A percentile compares a stretch with the other conserved stretches of the same genome.
These are phyloP conservation scores for Amyloporia xantha DNA, from an alignment of 768 basidiomycete genomes.

Conservation along the genomic window DNA sequence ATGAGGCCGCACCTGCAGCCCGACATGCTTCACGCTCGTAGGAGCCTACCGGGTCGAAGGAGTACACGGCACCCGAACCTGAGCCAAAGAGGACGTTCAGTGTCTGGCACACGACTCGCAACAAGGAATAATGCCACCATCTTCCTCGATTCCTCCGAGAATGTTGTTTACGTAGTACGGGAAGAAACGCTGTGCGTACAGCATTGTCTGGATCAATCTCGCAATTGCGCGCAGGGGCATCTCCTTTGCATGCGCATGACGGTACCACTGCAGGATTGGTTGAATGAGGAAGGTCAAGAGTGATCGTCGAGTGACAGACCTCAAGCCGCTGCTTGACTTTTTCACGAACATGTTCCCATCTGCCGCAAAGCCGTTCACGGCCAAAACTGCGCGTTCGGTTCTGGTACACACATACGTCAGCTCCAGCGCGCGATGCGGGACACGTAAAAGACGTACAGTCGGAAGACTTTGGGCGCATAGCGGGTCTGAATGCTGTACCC, in stretches of 20 bases:
- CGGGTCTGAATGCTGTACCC: slow-evolving; percentile 98
- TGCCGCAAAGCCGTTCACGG: slow-evolving; percentile 95
- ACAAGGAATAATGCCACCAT: slow-evolving; percentile 51
- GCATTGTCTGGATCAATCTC: slow-evolving; percentile 97
- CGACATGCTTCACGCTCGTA: slow-evolving; percentile 97
- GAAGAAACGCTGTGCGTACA: slow-evolving; percentile 95
- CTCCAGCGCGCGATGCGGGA: background rate
- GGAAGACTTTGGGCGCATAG: slow-evolving; percentile 93
- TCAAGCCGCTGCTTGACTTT: slow-evolving; percentile 93
- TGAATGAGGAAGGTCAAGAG: slow-evolving; percentile 1
- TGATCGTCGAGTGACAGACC: slow-evolving; percentile 40
- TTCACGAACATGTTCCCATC: slow-evolving; percentile 98
- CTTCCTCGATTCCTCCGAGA: slow-evolving; percentile 92
- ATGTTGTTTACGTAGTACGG: slow-evolving; percentile 98
- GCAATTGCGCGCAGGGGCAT: slow-evolving; percentile 97
- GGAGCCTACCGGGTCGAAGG: slow-evolving; percentile 98
- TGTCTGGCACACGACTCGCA: slow-evolving; percentile 11
- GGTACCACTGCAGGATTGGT: slow-evolving; percentile 71
- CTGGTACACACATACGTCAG: slow-evolving; percentile 38
- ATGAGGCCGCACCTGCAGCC: slow-evolving; percentile 92
- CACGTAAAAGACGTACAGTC: slow-evolving; percentile 56
- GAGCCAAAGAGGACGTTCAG: slow-evolving; percentile 8
- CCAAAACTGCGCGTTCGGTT: slow-evolving; percentile 87
- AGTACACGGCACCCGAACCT: slow-evolving; percentile 97
- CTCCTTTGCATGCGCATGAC: slow-evolving; percentile 93